Evolutionary conservation across 2,329 filamentous ascomycete species (phyloP), one percentile per base, ranked within the genome.

Genomic region (Diaporthe citriasiana): DNA sequence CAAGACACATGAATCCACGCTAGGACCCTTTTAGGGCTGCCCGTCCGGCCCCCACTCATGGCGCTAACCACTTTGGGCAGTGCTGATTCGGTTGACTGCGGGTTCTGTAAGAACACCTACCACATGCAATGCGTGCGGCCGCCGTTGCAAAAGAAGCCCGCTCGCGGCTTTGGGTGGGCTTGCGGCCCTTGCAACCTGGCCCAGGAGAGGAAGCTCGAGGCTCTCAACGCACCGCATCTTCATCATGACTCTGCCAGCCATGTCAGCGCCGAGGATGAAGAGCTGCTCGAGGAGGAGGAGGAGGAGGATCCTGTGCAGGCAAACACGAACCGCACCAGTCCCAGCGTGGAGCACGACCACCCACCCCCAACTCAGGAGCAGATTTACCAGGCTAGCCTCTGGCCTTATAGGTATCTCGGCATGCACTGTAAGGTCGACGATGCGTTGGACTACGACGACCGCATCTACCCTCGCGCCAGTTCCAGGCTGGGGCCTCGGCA

Each of bases 81-180:
- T 80, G 93, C 94, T 82, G 95, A 98, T 85, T 98, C 97, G 51
- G 97, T 98, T 33, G 96, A 98, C 82, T 99, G 97, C 83, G 97
- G 96, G 57, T 95, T 98, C 72, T 99, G 97, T 83, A 91, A 93
- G 81, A 93, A 95, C 82, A 98, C 96, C 19, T 99, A 98, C 84
- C 97, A 99, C 86, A 98, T 99, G 96, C 94, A 95, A 80, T 99
- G 97, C 83, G 97, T 99, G 73, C 93, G 93, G 75, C 97, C 97
- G 53, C 95, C 95, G 50, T 84, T 99, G 76, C 89, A 95, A 70
- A 99, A 98, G 84, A 99, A 99, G 84, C 97, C 97, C 27, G 98
- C 96, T 60, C 93, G 97, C 83, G 97, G 97, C 51, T 99, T 99
- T 84, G 97, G 95, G 6, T 99, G 97, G 97, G 96, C 97, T 40